Evolutionary conservation across 2,329 filamentous ascomycete species (phyloP).

Genomic region (Cladosporium sphaerospermum): DNA sequence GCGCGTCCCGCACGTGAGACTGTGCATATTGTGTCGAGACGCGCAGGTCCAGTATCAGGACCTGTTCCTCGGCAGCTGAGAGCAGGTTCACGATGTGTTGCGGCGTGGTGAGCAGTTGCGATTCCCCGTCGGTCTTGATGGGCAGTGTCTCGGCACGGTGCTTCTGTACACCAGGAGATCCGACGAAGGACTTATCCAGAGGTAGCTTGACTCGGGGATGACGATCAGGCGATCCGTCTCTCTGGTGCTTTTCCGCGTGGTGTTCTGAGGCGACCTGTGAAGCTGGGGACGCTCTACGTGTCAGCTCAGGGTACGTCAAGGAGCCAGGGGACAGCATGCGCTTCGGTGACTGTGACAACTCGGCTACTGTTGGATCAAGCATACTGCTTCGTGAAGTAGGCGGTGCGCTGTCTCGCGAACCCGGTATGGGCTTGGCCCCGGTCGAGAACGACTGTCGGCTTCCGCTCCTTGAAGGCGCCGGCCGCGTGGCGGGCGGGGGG

Average conservation of each 20-base stretch:
- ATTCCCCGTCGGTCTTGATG: slow-evolving; percentile 26
- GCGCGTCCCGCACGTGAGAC: slow-evolving; percentile 68
- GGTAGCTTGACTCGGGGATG: slow-evolving; percentile 25
- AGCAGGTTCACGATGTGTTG: slow-evolving; percentile 46
- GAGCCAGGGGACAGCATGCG: slow-evolving; percentile 43
- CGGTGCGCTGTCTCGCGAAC: slow-evolving; percentile 31
- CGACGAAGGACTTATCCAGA: slow-evolving; percentile 20
- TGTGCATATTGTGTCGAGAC: slow-evolving; percentile 76
- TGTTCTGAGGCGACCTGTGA: slow-evolving; percentile 32
- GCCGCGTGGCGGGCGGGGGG: slow-evolving; percentile 17
- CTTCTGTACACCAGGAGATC: slow-evolving; percentile 17
- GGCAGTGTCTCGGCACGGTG: slow-evolving; percentile 45
- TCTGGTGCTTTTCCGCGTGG: slow-evolving; percentile 28
- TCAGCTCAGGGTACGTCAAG: slow-evolving; percentile 35
- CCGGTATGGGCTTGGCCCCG: slow-evolving; percentile 4
- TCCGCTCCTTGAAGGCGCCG: not conserved
- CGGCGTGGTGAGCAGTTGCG: slow-evolving; percentile 39
- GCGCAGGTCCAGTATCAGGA: slow-evolving; percentile 77
- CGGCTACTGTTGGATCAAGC: slow-evolving; percentile 23
- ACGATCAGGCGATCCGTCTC: slow-evolving; percentile 22
- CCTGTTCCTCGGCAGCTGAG: slow-evolving; percentile 41
- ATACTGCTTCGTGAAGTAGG: slow-evolving; percentile 17
- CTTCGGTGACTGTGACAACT: slow-evolving; percentile 40
- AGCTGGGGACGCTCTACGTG: slow-evolving; percentile 43
- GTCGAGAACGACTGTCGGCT: not conserved